Conservation (phyloP, 345 rosid genomes). For the Lenwebbia sp. region DNA sequence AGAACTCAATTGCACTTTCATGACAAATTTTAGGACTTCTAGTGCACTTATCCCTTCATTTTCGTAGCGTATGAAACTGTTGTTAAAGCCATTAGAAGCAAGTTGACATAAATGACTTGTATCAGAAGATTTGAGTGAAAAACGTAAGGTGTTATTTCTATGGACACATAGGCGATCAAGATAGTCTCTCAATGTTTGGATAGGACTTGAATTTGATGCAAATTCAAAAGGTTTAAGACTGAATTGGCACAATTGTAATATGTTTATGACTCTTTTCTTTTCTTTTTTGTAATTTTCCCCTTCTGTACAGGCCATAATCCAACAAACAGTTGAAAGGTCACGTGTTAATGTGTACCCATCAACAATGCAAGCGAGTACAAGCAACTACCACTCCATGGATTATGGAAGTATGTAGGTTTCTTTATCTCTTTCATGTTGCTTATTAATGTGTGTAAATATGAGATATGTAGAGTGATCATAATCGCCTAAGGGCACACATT, state of each 20-base stretch:
- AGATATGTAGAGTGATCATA: not conserved
- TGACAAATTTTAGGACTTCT: too few relatives aligned
- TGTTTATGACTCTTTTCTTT: too few relatives aligned
- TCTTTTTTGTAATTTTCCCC: too few relatives aligned
- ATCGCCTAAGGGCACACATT: not conserved
- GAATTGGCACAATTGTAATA: too few relatives aligned
- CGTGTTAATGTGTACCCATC: not conserved
- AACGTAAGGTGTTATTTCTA: not conserved
- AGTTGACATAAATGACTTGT: not conserved
- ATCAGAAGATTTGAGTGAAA: not conserved
- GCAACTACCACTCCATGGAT: not conserved
- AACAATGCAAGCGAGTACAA: not conserved
- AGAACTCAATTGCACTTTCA: too few relatives aligned
- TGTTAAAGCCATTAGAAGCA: not conserved
- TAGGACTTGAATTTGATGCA: not conserved
- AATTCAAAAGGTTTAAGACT: too few relatives aligned
- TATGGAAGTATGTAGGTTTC: not conserved
- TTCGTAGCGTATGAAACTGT: not conserved
- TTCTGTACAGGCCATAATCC: not conserved
- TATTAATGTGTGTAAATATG: not conserved
- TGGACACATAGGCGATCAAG: not conserved
- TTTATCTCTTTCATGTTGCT: not conserved
- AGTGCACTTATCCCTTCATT: not conserved
- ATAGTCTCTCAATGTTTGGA: not conserved
- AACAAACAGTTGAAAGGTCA: not conserved